Conservation (phyloP, 75 land plant species). For the Ceratopteris richardii region DNA sequence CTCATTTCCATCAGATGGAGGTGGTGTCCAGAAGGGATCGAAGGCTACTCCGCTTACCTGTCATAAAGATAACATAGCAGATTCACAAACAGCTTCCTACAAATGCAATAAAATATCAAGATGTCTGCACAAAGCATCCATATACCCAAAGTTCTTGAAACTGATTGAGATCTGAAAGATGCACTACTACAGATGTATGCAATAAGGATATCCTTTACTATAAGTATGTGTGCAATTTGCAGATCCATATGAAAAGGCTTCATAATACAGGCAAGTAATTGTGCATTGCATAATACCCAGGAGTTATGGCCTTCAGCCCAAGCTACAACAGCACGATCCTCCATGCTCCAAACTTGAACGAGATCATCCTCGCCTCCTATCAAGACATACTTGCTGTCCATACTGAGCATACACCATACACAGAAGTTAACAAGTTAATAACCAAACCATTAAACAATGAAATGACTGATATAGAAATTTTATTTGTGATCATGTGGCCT, state of each 20-base stretch:
- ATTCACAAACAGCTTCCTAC: background rate
- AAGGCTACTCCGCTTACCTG: constrained; percentile 41
- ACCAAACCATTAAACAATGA: no score
- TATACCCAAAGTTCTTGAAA: no score
- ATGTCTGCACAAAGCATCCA: no score
- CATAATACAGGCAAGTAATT: no score
- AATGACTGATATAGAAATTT: no score
- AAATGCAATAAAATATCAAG: no score
- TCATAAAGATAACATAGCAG: background rate
- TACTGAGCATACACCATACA: constrained; percentile 8
- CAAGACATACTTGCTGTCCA: constrained; percentile 39
- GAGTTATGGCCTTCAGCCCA: constrained; percentile 47
- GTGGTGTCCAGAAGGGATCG: constrained; percentile 33
- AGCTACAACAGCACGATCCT: constrained; percentile 40
- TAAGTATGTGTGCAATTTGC: no score
- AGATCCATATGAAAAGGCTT: no score
- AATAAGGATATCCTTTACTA: no score
- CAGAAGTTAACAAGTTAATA: constrained; percentile 6
- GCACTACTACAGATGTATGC: no score
- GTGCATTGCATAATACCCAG: constrained; percentile 37
- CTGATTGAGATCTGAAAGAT: no score
- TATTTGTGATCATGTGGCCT: no score
- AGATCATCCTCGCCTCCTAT: constrained; percentile 41
- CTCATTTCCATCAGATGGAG: constrained; percentile 17
- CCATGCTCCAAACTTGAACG: constrained; percentile 46